A percentile compares a stretch with the other conserved stretches of the same genome.
phyloP scores from a whole-genome alignment of 2,329 filamentous ascomycete species.

The Pseudogymnoascus sp. region DNA sequence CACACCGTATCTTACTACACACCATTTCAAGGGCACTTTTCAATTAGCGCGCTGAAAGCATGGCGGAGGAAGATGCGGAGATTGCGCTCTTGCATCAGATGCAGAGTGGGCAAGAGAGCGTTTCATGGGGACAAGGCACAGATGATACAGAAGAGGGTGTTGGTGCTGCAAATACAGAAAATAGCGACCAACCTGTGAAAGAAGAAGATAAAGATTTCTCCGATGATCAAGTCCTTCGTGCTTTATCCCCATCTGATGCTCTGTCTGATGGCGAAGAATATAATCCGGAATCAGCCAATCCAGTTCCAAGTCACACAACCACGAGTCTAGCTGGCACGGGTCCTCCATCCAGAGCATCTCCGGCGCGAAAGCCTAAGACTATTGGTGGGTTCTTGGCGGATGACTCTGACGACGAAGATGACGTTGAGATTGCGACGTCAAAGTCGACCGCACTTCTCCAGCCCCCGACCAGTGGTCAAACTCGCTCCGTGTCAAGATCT shows the following conservation, averaged over 20 bases:
- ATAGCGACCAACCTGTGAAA: constrained; percentile 28
- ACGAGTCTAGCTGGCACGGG: constrained; percentile 24
- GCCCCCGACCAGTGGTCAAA: constrained; percentile 20
- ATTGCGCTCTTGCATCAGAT: constrained; percentile 30
- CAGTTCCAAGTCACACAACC: constrained; percentile 22
- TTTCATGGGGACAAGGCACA: constrained; percentile 21
- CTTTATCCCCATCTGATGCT: constrained; percentile 27
- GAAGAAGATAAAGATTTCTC: constrained; percentile 26
- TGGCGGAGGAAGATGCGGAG: constrained; percentile 30
- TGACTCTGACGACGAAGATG: constrained; percentile 29
- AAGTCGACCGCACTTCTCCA: constrained; percentile 19
- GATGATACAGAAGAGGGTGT: constrained; percentile 23
- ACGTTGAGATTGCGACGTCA: constrained; percentile 16
- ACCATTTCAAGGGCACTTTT: background rate
- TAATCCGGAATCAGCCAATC: constrained; percentile 20
- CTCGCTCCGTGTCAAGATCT: constrained; percentile 15
- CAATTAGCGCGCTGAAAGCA: constrained; percentile 13
- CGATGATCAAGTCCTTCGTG: constrained; percentile 31
- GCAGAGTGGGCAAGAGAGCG: constrained; percentile 27
- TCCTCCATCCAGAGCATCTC: constrained; percentile 26
- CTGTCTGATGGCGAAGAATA: constrained; percentile 26
- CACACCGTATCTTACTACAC: background rate
- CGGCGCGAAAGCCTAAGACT: constrained; percentile 19
- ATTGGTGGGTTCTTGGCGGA: constrained; percentile 29
- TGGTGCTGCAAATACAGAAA: constrained; percentile 28